A percentile compares a stretch with the other conserved stretches of the same genome.
Conservation (phyloP, 305 asterid genomes). For the Withania somnifera region DNA sequence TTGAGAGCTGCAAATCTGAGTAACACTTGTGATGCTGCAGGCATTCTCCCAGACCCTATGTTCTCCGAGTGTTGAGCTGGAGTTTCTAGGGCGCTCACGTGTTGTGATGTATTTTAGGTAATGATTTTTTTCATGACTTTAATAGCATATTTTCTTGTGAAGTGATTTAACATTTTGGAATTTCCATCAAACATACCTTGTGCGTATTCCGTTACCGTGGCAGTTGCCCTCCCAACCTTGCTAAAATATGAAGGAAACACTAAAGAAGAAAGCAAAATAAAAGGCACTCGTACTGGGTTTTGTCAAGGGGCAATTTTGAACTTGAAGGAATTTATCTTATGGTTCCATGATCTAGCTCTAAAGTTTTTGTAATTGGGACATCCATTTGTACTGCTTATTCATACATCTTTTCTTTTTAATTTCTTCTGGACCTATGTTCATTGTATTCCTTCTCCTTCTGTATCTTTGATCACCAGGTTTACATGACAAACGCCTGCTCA, state of each 20-base stretch:
- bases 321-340: not conserved
- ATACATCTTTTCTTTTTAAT: not conserved
- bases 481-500: conserved; percentile 44
- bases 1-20: conserved; percentile 42
- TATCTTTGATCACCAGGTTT: conserved; percentile 29
- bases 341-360: not conserved
- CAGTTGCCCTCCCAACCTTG: not conserved
- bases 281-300: not conserved
- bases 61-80: conserved; percentile 55
- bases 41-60: conserved; percentile 51
- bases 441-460: not conserved
- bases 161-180: not conserved
- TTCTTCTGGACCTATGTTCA: not conserved
- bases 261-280: not conserved
- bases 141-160: not conserved
- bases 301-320: not conserved
- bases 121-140: not conserved
- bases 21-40: conserved; percentile 46
- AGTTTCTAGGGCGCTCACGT: conserved; percentile 70
- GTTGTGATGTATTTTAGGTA: conserved; percentile 15
- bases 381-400: not conserved
- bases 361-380: not conserved
- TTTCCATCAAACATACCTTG: not conserved
- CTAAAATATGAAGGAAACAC: not conserved
- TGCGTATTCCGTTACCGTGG: not conserved